Evolutionary conservation across 441 rosid species (phyloP).

Genomic region (Euphorbia corollata): DNA sequence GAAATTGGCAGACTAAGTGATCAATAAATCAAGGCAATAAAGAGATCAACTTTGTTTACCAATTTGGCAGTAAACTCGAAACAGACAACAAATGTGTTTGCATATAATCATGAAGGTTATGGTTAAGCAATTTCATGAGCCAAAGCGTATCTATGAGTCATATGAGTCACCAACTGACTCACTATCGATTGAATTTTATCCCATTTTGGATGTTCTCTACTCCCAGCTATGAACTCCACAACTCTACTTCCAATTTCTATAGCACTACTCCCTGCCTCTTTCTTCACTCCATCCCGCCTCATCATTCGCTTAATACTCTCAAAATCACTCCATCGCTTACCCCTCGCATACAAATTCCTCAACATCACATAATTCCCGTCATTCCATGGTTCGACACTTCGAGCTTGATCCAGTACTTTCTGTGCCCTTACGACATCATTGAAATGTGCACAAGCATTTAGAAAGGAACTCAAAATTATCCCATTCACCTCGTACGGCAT

Average conservation of each 20-base stretch:
- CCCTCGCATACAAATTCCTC: slow-evolving; percentile 47
- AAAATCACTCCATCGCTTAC: slow-evolving; percentile 55
- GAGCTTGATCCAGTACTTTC: slow-evolving; percentile 45
- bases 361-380: slow-evolving; percentile 61
- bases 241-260: slow-evolving; percentile 44
- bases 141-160: slow-evolving; percentile 24
- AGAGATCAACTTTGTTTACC: background rate
- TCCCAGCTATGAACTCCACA: slow-evolving; percentile 54
- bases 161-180: slow-evolving; percentile 36
- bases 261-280: slow-evolving; percentile 62
- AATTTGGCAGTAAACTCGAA: too few species aligned
- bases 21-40: background rate
- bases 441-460: slow-evolving; percentile 47
- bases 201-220: slow-evolving; percentile 38
- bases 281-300: slow-evolving; percentile 51
- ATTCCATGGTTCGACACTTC: slow-evolving; percentile 53
- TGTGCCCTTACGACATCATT: slow-evolving; percentile 39
- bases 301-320: slow-evolving; percentile 46
- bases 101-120: too few species aligned
- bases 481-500: slow-evolving; percentile 73
- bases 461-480: slow-evolving; percentile 69
- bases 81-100: too few species aligned
- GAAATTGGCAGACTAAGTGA: background rate
- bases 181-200: slow-evolving; percentile 27
- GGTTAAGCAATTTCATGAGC: too few species aligned